Base-by-base conservation (phyloP, 441 rosid genomes). In the Euphorbia corollata region DNA sequence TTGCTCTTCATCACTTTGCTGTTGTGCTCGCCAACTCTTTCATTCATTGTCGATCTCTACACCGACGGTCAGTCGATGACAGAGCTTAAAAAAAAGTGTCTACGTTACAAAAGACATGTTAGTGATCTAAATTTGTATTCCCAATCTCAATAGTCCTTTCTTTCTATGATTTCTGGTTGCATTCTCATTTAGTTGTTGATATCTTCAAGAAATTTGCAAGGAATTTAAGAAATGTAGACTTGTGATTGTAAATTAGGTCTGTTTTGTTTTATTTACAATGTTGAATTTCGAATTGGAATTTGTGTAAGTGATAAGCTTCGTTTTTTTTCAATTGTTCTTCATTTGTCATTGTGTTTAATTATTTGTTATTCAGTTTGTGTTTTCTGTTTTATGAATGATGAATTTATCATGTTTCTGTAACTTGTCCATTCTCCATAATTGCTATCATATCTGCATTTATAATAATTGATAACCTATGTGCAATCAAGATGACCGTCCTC, bases 401-500 rank as follows among this genome's bases (percentile, higher is more conserved):
- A n/a, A n/a, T n/a, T n/a, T n/a, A n/a, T 74, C 90, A 88, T n/a
- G 82, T 84, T 71, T 81, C 90, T 19, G 51, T 76, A 64, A 87
- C 82, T 65, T 73, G 73, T 64, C 93, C 93, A 23, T 82, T 68
- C 69, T 87, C 84, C 10, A 87, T 85, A 5, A 82, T 67, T 38
- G 84, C 85, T 54, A 87, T 81, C n/a, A 79, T 77, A 81, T 87
- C 87, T 56, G 88, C 83, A 62, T 84, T 79, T 38, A 85, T 48
- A 16, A 87, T 81, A 39, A 88, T 85, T 20, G 90, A 85, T 81
- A 87, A 71, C 64, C 88, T 75, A 67, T 87, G 92, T 2, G 88
- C 87, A 47, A 85, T 84, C 77, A 83, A 15, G 74, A 87, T 79
- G 63, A 82, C 88, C 2, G 88, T 87, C 56, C 88, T 78, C 19